Evolutionary conservation across 2,329 filamentous ascomycete genomes (phyloP), one percentile per base, ranked within the genome.

Genomic region (Teratosphaeria zuluensis): DNA sequence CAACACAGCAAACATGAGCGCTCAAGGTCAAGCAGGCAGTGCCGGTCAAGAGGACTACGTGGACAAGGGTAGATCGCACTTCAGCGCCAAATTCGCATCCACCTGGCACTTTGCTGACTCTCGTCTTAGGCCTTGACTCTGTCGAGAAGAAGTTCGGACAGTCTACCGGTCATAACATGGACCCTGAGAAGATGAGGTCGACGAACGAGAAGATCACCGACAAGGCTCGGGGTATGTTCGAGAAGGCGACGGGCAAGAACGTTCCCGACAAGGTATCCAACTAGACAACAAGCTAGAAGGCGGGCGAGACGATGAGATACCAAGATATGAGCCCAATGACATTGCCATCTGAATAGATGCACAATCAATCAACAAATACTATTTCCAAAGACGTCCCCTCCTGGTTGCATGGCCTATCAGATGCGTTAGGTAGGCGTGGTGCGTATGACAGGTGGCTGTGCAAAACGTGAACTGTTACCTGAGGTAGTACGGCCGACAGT

Each of bases 141-240:
- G 58, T 63, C 32, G 64, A 66, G 62, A 65, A 64, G 59, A 64
- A 64, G 57, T 33, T 62, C 48, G 64, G 64, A 46, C 16, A 55
- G 42, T 24, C 42, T 33, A 61, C 58, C 14, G 66, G 66, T 31
- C 65, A 68, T 58, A 51, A 59, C 19, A 51, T 67, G 30, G 65
- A 70, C 56, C 62, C 68, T 24, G 59, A 51, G 53, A 68, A 69
- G 62, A 63, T 66, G 53, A 59, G 68, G 42, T 58, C 57, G 16
- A 63, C 64, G 53, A 71, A 71, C 62, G 69, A 71, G 65, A 71
- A 70, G 65, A 62, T 71, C 58, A 69, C 68, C 57, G 69, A 71
- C 55, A 69, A 66, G 58, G 61, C 64, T 16, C 64, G 69, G 42
- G 63, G 58, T 28, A 64, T 66, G 53, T 66, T 70, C 53, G 68